Conservation (phyloP, 345 rosid genomes). For the Rhodomyrtus tomentosa region DNA sequence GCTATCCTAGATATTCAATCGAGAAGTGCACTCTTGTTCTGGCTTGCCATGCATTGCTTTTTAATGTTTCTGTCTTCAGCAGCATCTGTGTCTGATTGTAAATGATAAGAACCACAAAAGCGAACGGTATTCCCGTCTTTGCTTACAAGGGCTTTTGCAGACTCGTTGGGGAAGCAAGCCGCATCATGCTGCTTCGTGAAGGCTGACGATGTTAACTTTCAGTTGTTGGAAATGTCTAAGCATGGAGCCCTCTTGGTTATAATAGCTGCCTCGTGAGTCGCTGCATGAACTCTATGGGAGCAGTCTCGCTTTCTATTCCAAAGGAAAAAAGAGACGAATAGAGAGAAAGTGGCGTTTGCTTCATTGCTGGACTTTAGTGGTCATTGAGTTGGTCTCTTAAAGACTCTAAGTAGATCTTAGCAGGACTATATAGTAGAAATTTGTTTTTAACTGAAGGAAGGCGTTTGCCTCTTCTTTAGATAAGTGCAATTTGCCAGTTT, state of each 20-base stretch:
- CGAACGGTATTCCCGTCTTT: neutral
- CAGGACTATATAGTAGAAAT: neutral
- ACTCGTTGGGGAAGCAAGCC: neutral
- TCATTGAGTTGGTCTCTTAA: neutral
- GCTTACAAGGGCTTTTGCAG: neutral
- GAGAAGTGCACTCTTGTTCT: neutral
- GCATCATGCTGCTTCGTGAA: neutral
- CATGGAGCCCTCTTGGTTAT: neutral
- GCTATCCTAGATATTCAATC: neutral
- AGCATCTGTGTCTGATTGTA: neutral
- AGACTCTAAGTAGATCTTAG: neutral
- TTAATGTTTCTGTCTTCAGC: neutral
- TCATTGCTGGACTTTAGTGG: neutral
- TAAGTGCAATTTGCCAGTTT: neutral
- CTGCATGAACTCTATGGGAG: neutral
- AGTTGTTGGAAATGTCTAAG: neutral
- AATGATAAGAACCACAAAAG: neutral
- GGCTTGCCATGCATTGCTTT: neutral
- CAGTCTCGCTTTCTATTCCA: neutral
- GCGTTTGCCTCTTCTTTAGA: neutral
- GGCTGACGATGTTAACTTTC: neutral
- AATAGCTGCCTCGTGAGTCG: neutral
- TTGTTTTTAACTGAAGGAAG: neutral
- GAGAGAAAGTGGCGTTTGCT: neutral
- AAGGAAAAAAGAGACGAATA: neutral